Percentiles rank a stretch among this genome's conserved stretches.
These are phyloP conservation scores for Glonium stellatum DNA, from an alignment of 495 filamentous ascomycete species.

Conservation along the genomic window DNA sequence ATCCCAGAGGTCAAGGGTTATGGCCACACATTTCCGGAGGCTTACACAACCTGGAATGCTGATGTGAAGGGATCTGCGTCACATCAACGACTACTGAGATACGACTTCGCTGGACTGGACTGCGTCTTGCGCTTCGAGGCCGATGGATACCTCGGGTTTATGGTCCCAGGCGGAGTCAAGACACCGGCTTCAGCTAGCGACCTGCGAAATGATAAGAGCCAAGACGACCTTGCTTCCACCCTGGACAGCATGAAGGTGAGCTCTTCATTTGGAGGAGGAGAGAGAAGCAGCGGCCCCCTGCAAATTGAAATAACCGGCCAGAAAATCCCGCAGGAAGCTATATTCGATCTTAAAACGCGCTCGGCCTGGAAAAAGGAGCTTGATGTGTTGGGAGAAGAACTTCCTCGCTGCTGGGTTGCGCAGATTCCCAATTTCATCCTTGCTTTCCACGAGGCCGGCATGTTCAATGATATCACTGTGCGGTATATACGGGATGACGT, in stretches of 20 bases:
- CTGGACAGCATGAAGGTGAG: not conserved
- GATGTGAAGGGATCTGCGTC: constrained; percentile 47
- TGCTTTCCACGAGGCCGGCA: constrained; percentile 49
- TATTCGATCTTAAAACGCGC: constrained; percentile 67
- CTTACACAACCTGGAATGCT: constrained; percentile 53
- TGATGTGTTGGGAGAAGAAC: constrained; percentile 40
- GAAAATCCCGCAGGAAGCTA: constrained; percentile 40
- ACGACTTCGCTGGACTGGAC: constrained; percentile 49
- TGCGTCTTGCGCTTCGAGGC: constrained; percentile 54
- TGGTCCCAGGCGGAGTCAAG: not conserved
- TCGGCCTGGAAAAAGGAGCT: constrained; percentile 35
- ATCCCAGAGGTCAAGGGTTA: constrained; percentile 51
- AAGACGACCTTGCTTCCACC: not conserved
- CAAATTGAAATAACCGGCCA: constrained; percentile 11
- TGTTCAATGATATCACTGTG: constrained; percentile 49
- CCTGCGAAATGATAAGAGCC: too few relatives aligned
- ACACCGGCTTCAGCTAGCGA: not conserved
- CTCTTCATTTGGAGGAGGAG: not conserved
- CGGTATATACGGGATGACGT: constrained; percentile 42
- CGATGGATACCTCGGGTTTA: constrained; percentile 49
- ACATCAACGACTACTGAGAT: constrained; percentile 57
- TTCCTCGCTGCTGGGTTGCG: constrained; percentile 53
- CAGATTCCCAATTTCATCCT: constrained; percentile 58
- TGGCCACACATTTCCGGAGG: constrained; percentile 59
- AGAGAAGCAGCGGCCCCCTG: constrained; percentile 4